Percentiles rank a stretch among this genome's conserved stretches.
Evolutionary conservation across 2,329 filamentous ascomycete species (phyloP).

Genomic region (Apiospora sp.): DNA sequence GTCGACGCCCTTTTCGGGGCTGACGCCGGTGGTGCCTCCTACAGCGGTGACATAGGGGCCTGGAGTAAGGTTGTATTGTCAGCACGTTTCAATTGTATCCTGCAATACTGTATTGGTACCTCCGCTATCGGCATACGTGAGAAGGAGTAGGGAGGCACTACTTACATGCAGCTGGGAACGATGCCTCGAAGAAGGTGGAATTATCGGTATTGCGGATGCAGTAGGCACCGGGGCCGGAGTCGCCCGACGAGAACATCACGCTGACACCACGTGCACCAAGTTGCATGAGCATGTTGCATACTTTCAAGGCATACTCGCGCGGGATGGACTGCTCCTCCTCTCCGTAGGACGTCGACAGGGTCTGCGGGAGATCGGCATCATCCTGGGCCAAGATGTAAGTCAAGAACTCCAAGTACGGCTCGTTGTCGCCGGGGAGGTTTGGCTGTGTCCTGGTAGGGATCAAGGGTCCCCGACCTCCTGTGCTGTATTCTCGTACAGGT

Average conservation of each 20-base stretch:
- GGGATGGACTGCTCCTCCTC: slow-evolving; percentile 73
- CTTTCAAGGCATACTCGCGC: slow-evolving; percentile 63
- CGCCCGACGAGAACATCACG: slow-evolving; percentile 40
- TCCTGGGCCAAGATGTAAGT: slow-evolving; percentile 36
- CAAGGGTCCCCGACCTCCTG: slow-evolving; percentile 2
- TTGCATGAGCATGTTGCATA: slow-evolving; percentile 70
- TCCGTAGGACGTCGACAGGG: slow-evolving; percentile 72
- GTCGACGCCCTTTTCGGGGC: slow-evolving; percentile 60
- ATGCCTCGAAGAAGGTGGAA: slow-evolving; percentile 58
- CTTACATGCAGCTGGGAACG: slow-evolving; percentile 61
- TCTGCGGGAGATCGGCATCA: slow-evolving; percentile 62
- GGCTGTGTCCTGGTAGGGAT: background rate
- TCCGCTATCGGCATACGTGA: background rate
- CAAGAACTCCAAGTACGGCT: slow-evolving; percentile 40
- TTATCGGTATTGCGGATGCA: slow-evolving; percentile 64
- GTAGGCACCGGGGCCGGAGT: slow-evolving; percentile 40
- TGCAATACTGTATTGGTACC: too few relatives aligned
- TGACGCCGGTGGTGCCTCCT: slow-evolving; percentile 59
- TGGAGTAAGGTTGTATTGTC: background rate
- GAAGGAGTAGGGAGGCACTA: background rate
- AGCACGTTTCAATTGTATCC: background rate
- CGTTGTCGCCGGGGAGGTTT: slow-evolving; percentile 25
- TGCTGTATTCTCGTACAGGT: slow-evolving; percentile 5
- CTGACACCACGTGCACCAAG: slow-evolving; percentile 68
- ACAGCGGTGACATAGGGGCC: slow-evolving; percentile 64